Evolutionary conservation across 805 yeast species (phyloP).

Genomic region (Barnettozyma californica): DNA sequence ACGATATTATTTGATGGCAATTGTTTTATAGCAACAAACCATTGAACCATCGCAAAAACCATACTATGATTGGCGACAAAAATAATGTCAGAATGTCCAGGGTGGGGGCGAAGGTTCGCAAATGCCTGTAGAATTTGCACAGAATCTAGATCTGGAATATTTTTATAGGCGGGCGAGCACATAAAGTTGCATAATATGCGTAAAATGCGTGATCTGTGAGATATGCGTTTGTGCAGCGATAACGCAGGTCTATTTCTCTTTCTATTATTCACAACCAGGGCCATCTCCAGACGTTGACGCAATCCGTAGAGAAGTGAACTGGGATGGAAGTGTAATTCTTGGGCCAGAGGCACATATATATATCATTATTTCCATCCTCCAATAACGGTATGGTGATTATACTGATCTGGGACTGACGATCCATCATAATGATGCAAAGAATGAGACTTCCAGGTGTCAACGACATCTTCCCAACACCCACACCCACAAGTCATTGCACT

Average conservation of each 20-base stretch:
- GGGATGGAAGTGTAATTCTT: neutral
- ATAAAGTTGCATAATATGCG: neutral
- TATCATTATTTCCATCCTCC: neutral
- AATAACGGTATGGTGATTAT: neutral
- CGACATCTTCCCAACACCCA: constrained; percentile 20
- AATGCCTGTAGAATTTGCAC: neutral
- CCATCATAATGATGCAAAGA: constrained; percentile 7
- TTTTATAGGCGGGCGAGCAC: neutral
- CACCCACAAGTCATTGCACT: neutral
- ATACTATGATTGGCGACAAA: no score
- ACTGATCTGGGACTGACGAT: neutral
- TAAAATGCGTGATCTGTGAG: neutral
- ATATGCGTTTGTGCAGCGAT: neutral
- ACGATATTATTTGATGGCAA: no score
- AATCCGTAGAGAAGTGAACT: neutral
- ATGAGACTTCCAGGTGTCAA: constrained; percentile 24
- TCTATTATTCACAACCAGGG: neutral
- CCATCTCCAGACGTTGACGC: neutral
- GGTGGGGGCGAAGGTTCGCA: no score
- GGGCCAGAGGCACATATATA: neutral
- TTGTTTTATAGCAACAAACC: no score
- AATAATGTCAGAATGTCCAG: no score
- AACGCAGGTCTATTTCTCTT: neutral
- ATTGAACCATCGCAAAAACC: no score
- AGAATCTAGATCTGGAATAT: neutral